Conservation (phyloP, 106 monocot species). For the Dioscorea alata region DNA sequence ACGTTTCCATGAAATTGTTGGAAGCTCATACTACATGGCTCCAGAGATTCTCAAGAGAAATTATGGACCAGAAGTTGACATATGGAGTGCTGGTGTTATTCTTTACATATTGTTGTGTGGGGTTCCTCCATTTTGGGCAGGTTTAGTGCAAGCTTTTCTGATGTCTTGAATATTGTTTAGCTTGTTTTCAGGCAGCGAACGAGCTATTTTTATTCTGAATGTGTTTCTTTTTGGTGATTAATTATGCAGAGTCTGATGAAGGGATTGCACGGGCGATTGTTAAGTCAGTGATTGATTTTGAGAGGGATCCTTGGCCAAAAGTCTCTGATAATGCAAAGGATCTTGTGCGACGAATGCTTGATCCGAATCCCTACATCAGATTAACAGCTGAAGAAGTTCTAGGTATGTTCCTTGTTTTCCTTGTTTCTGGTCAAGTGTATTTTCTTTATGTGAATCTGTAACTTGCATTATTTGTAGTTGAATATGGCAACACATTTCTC, state of each 20-base stretch:
- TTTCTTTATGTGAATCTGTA: too few species aligned
- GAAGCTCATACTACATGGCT: constrained; percentile 65
- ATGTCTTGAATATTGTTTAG: neutral
- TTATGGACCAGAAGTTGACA: constrained; percentile 54
- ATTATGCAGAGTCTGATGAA: constrained; percentile 53
- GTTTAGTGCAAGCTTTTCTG: constrained; percentile 2
- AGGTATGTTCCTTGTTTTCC: constrained; percentile 19
- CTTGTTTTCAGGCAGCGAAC: too few species aligned
- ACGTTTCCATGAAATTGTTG: constrained; percentile 48
- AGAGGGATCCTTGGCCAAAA: constrained; percentile 64
- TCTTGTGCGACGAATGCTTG: constrained; percentile 55
- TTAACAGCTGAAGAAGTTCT: constrained; percentile 59
- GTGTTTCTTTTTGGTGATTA: neutral
- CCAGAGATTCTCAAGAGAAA: constrained; percentile 55
- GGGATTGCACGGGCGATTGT: constrained; percentile 55
- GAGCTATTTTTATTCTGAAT: too few species aligned
- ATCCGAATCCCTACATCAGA: constrained; percentile 39
- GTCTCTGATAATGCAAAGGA: constrained; percentile 54
- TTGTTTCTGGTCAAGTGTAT: neutral
- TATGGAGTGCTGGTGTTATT: constrained; percentile 65
- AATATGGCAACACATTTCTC: too few species aligned
- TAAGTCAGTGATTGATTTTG: constrained; percentile 34
- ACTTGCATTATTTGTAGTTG: too few species aligned
- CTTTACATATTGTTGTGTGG: constrained; percentile 65
- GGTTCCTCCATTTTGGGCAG: constrained; percentile 73